Base-by-base conservation (phyloP, 768 basidiomycete genomes). In the Udeniomyces megalosporus region DNA sequence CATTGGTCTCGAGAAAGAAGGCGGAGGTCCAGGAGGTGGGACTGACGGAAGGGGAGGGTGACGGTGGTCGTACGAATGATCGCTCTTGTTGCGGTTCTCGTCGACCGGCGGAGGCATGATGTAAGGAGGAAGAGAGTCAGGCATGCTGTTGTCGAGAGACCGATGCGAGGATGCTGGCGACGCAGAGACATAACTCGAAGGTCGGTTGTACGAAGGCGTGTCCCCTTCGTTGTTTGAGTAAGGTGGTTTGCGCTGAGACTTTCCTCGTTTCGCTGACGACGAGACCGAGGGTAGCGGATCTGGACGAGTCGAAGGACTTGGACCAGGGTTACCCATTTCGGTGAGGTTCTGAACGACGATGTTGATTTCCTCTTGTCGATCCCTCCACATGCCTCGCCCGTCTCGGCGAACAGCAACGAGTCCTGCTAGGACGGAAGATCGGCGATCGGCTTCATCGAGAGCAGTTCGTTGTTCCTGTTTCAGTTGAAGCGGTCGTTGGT, bases 401-500 rank as follows among this genome's bases (percentile, higher is more conserved):
- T 63, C 62, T 20, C 56, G 24, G 6, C 62, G 24, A 38, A 63
- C 49, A 24, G 34, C 10, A 29, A 58, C 49, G 28, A 63, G 56
- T 15, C 49, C 56, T 17, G 46, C 55, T 6, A 63, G 62, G 12
- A 63, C 62, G 51, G 44, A 38, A 11, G 62, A 51, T 20, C 62
- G 48, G 4, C 62, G 55, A 22, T 57, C 62, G 10, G 62, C 48
- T 42, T 63, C 62, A 35, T 63, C 62, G 32, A 63, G 42, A 8
- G 48, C 56, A 22, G 31, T 42, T 4, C 55, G 55, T 50, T 63
- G 62, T 17, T 63, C 62, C 38, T 42, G 38, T 42, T 8, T 8
- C 38, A 17, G 17, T 8, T 42, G 38, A 42, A 17, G 17, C n/a
- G n/a, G n/a, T n/a, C n/a, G n/a, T n/a, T n/a, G n/a, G 17, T 8